phyloP scores from a whole-genome alignment of 2,329 filamentous ascomycete species.

The Phialophora macrospora region DNA sequence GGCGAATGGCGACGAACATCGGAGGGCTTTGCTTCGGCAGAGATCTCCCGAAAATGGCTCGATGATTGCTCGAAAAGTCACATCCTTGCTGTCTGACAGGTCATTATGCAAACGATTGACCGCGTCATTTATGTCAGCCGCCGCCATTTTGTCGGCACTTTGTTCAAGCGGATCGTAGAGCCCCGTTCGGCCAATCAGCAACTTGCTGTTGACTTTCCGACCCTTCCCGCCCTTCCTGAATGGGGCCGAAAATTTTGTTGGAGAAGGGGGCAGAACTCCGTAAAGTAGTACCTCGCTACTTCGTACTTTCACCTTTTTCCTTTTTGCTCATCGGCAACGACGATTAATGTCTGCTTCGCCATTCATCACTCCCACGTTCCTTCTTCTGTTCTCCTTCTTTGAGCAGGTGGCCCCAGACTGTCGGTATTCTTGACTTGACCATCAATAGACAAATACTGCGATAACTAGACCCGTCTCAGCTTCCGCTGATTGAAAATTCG shows the following conservation, averaged over 20 bases:
- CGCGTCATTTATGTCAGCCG: background rate
- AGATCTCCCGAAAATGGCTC: constrained; percentile 16
- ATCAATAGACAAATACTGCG: background rate
- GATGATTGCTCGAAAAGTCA: background rate
- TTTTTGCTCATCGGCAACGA: constrained; percentile 8
- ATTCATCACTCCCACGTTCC: constrained; percentile 11
- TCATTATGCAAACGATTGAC: background rate
- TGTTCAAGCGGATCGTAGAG: background rate
- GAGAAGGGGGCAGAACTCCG: constrained; percentile 13
- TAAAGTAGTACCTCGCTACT: background rate
- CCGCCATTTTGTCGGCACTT: background rate
- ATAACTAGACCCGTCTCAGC: background rate
- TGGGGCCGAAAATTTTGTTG: background rate
- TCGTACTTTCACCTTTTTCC: constrained; percentile 6
- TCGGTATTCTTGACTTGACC: background rate
- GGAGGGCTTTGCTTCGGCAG: constrained; percentile 5
- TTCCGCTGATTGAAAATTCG: background rate
- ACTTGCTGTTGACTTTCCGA: background rate
- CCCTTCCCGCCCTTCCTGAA: constrained; percentile 3
- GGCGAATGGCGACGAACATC: constrained; percentile 18
- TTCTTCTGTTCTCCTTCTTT: constrained; percentile 2
- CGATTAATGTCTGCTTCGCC: constrained; percentile 11
- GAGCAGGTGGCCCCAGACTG: constrained; percentile 3
- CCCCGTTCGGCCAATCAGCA: background rate
- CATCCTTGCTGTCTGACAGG: background rate